These are phyloP conservation scores for Solanum infundibuliforme DNA, from an alignment of 257 asterid genomes.

Conservation along the genomic window DNA sequence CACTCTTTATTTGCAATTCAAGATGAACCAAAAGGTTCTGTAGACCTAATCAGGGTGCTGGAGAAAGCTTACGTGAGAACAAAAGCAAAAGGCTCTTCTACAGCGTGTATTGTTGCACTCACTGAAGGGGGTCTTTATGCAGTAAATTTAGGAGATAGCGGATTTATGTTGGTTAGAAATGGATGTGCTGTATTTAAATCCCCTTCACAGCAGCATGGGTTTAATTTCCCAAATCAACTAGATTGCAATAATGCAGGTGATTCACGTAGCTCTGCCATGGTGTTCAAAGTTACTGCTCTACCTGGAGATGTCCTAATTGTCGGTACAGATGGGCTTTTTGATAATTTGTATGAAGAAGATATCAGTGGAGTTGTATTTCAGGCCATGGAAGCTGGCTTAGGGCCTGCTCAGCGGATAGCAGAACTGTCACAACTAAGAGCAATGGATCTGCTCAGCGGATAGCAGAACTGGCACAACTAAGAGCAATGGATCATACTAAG, in stretches of 20 bases:
- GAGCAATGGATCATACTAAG: neutral
- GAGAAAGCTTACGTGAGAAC: neutral
- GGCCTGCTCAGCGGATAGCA: conserved; percentile 7
- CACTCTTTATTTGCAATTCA: neutral
- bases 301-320: conserved; percentile 9
- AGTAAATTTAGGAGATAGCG: conserved; percentile 8
- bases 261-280: conserved; percentile 1
- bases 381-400: conserved; percentile 1
- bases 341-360: conserved; percentile 4
- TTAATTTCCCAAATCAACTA: conserved; percentile 4
- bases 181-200: neutral
- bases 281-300: neutral
- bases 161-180: conserved; percentile 2
- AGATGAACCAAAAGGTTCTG: neutral
- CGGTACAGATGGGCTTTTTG: conserved; percentile 11
- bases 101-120: conserved; percentile 5
- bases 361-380: conserved; percentile 3
- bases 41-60: neutral
- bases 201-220: conserved; percentile 3
- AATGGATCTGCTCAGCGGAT: conserved; percentile 2
- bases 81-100: conserved; percentile 4
- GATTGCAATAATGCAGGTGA: neutral
- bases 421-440: conserved; percentile 6
- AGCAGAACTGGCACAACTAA: conserved; percentile 5
- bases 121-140: neutral